A percentile compares a stretch with the other conserved stretches of the same genome.
These are phyloP conservation scores for Sclerotiophoma versabilis DNA, from an alignment of 2,329 filamentous ascomycete genomes.

Conservation along the genomic window DNA sequence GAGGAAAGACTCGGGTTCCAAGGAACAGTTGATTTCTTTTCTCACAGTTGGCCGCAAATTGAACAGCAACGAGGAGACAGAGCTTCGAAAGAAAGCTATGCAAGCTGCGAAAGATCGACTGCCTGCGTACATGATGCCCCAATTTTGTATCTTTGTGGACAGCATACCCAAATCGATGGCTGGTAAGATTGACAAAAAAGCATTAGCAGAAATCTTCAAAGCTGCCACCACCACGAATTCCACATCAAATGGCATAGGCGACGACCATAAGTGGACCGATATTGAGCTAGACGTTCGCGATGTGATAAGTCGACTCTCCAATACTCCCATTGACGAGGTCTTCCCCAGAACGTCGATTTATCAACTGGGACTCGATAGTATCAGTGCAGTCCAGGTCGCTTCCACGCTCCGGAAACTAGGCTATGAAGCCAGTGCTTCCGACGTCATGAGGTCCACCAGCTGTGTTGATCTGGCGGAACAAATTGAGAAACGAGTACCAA, in stretches of 20 bases:
- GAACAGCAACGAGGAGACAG: constrained; percentile 12
- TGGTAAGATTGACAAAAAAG: constrained; percentile 51
- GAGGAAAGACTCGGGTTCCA: constrained; percentile 31
- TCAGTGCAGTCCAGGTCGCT: constrained; percentile 82
- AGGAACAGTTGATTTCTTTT: constrained; percentile 48
- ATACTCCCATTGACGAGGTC: constrained; percentile 60
- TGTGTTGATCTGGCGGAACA: constrained; percentile 42
- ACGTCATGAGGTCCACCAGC: constrained; percentile 69
- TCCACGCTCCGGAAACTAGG: constrained; percentile 68
- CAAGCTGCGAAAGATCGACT: constrained; percentile 29
- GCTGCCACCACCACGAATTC: constrained; percentile 17
- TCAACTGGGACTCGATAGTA: constrained; percentile 88
- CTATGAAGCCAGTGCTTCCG: constrained; percentile 67
- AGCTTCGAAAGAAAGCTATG: constrained; percentile 30
- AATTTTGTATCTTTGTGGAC: constrained; percentile 44
- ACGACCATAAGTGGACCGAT: constrained; percentile 55
- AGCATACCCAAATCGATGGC: constrained; percentile 48
- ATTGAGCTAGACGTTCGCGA: constrained; percentile 62
- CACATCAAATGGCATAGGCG: background rate
- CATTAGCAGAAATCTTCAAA: constrained; percentile 41
- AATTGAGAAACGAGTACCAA: constrained; percentile 15
- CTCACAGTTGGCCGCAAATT: constrained; percentile 20
- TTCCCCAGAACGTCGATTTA: constrained; percentile 75
- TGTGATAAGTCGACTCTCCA: constrained; percentile 66
- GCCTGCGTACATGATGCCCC: constrained; percentile 50